Evolutionary conservation across 116 monocot genomes (phyloP).

Genomic region (Cymodocea nodosa): DNA sequence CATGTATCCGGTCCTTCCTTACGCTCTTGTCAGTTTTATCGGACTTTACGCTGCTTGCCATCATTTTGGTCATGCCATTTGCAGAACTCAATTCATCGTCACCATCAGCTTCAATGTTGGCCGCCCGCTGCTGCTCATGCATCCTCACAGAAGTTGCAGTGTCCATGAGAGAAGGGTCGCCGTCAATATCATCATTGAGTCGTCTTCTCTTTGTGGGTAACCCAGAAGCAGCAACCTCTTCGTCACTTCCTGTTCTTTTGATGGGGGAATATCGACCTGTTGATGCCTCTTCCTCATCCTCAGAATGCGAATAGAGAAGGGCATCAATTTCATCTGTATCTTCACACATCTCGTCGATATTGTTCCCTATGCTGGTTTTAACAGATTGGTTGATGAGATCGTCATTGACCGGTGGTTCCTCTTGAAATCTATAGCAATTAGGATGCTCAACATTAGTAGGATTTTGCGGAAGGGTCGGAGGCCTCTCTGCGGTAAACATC

Average conservation of each 20-base stretch:
- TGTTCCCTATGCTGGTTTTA: conserved; percentile 17
- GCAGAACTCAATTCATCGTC: conserved; percentile 24
- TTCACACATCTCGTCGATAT: conserved; percentile 40
- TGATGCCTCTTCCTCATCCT: conserved; percentile 32
- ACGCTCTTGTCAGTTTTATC: conserved; percentile 3
- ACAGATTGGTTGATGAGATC: conserved; percentile 1
- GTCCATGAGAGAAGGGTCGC: conserved; percentile 36
- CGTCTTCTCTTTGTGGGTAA: conserved; percentile 36
- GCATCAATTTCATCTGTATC: conserved; percentile 75
- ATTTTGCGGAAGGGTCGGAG: conserved; percentile 7
- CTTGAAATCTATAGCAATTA: background rate
- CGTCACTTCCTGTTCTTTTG: background rate
- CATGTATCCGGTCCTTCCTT: conserved; percentile 39
- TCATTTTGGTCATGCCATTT: background rate
- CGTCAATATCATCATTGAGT: conserved; percentile 1
- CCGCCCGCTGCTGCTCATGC: background rate
- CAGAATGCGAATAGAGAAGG: conserved; percentile 55
- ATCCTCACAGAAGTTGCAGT: conserved; percentile 50
- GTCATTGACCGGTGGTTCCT: conserved; percentile 4
- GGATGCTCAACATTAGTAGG: background rate
- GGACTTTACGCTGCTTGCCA: background rate
- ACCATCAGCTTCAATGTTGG: background rate
- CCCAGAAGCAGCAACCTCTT: conserved; percentile 20
- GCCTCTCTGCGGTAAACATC: conserved; percentile 13
- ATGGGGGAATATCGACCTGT: conserved; percentile 28